These are phyloP conservation scores for Podospora conica DNA, from an alignment of 495 filamentous ascomycete genomes.

Conservation along the genomic window DNA sequence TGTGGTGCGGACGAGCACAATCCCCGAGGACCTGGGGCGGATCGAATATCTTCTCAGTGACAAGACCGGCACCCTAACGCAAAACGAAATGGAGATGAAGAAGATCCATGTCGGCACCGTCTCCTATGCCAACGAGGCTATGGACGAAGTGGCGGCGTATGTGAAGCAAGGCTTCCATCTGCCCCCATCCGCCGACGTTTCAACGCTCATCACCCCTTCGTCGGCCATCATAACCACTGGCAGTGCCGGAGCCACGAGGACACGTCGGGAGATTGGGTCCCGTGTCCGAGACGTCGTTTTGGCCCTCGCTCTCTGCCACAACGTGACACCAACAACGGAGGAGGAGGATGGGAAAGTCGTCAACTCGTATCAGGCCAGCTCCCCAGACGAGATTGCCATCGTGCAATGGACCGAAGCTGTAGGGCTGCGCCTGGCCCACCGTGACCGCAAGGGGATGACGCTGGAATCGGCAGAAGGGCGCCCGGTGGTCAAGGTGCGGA, in stretches of 20 bases:
- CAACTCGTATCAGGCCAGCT: constrained; percentile 91
- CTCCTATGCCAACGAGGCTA: constrained; percentile 94
- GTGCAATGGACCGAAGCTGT: constrained; percentile 93
- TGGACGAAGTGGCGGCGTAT: constrained; percentile 91
- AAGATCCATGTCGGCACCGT: constrained; percentile 98
- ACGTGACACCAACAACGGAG: constrained; percentile 80
- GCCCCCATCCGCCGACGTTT: constrained; percentile 29
- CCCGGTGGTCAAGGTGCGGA: constrained; percentile 75
- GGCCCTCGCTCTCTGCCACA: constrained; percentile 91
- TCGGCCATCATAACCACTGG: constrained; percentile 56
- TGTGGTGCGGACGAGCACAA: constrained; percentile 92
- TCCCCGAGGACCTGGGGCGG: constrained; percentile 90
- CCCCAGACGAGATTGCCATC: constrained; percentile 97
- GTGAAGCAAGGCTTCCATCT: constrained; percentile 72
- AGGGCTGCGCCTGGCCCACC: constrained; percentile 75
- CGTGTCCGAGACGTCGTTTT: constrained; percentile 86
- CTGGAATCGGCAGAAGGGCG: constrained; percentile 74
- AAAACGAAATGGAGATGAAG: constrained; percentile 98
- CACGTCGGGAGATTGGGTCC: constrained; percentile 84
- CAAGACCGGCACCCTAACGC: constrained; percentile 94
- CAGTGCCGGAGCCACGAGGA: constrained; percentile 62
- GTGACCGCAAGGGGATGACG: constrained; percentile 77
- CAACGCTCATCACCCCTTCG: constrained; percentile 64
- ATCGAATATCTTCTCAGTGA: constrained; percentile 96
- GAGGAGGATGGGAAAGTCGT: constrained; percentile 73